phyloP scores from a whole-genome alignment of 202 grass and related monocot genomes.

The Saccharum hybrid region DNA sequence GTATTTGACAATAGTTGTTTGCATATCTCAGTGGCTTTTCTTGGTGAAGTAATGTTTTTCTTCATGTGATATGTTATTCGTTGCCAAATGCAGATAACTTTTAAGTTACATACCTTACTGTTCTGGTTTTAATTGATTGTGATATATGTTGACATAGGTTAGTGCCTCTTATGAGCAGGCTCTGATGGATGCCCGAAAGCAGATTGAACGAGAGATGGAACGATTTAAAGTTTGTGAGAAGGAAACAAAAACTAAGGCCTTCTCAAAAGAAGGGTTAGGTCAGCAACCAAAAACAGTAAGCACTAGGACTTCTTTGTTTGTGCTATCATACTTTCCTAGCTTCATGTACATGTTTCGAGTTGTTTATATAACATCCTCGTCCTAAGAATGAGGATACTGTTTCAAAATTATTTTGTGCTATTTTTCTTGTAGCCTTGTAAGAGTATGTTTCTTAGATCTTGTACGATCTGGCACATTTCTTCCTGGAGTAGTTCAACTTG shows the following conservation, averaged over 20 bases:
- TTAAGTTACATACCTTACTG: slow-evolving; percentile 32
- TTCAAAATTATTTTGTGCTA: slow-evolving; percentile 40
- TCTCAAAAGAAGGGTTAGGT: slow-evolving; percentile 98
- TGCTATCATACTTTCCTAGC: slow-evolving; percentile 12
- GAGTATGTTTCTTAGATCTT: neutral
- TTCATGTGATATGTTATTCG: neutral
- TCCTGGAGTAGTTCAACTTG: slow-evolving; percentile 20
- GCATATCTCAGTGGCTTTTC: slow-evolving; percentile 7
- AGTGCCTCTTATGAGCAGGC: slow-evolving; percentile 97
- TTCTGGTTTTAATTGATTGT: slow-evolving; percentile 67
- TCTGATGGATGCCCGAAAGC: slow-evolving; percentile 98
- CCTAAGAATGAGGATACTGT: slow-evolving; percentile 11
- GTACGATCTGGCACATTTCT: neutral
- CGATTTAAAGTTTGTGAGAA: slow-evolving; percentile 99
- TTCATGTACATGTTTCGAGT: slow-evolving; percentile 34
- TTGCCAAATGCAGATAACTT: slow-evolving; percentile 25
- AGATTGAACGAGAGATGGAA: slow-evolving; percentile 99
- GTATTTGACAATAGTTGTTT: slow-evolving; percentile 21
- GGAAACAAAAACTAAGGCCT: slow-evolving; percentile 99
- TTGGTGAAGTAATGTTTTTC: neutral
- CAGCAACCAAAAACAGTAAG: slow-evolving; percentile 99
- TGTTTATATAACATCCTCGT: slow-evolving; percentile 4
- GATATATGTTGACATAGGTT: slow-evolving; percentile 88
- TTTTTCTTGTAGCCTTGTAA: slow-evolving; percentile 25
- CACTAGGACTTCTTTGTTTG: slow-evolving; percentile 9